These are phyloP conservation scores for Bondarzewia mesenterica DNA, from an alignment of 1,284 basidiomycete genomes.

Conservation along the genomic window DNA sequence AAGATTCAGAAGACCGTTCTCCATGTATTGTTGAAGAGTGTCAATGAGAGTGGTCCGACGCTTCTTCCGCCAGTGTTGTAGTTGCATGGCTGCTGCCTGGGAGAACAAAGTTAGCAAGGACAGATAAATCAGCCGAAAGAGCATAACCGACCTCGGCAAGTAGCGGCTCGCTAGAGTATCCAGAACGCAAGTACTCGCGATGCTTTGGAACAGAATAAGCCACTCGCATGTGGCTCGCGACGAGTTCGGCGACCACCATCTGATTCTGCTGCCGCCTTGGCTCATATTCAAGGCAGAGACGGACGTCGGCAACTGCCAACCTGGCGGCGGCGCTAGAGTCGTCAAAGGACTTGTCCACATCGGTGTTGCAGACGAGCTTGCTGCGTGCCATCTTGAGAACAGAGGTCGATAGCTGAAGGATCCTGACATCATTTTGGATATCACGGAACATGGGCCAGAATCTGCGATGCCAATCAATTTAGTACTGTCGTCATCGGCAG, in stretches of 20 bases:
- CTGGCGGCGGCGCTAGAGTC: neutral
- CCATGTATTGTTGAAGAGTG: neutral
- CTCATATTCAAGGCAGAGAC: neutral
- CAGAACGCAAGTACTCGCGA: neutral
- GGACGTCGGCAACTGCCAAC: neutral
- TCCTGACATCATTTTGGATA: neutral
- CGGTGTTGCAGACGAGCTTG: neutral
- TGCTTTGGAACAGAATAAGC: neutral
- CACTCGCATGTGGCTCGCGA: neutral
- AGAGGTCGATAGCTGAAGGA: neutral
- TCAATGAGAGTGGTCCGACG: neutral
- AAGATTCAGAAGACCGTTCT: neutral
- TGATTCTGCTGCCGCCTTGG: neutral
- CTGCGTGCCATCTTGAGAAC: neutral
- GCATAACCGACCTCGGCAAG: neutral
- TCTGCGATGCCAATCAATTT: neutral
- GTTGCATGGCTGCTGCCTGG: neutral
- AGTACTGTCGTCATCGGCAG: too few species aligned
- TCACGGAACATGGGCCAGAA: neutral
- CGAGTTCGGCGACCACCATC: neutral
- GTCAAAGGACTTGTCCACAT: neutral
- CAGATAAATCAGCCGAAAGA: neutral
- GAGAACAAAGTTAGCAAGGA: neutral
- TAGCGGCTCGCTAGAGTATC: neutral
- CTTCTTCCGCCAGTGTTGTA: neutral